Percentiles rank a stretch among this genome's conserved stretches.
These are phyloP conservation scores for Diplosphaera chodatii DNA, from an alignment of 139 green algal species.

Conservation along the genomic window DNA sequence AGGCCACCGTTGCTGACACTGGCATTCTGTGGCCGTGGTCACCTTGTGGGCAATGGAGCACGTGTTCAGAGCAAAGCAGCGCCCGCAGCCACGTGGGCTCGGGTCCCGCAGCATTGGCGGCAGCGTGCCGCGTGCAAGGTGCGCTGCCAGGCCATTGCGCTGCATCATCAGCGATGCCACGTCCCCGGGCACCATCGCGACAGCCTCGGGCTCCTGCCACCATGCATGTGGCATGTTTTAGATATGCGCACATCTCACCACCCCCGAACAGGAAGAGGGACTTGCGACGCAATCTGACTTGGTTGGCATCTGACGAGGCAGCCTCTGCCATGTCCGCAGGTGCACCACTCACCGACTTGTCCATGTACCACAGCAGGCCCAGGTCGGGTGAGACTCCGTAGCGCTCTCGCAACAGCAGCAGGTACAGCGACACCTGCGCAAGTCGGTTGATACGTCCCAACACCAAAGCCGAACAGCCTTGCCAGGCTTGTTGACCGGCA, in stretches of 20 bases:
- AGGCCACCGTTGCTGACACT: too few species aligned
- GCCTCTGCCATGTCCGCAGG: too few species aligned
- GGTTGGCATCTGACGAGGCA: too few species aligned
- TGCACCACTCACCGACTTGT: background rate
- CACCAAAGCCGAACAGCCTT: background rate
- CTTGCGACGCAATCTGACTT: too few species aligned
- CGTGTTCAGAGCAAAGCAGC: constrained; percentile 39
- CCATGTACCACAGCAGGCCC: constrained; percentile 71
- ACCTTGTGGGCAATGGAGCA: constrained; percentile 59
- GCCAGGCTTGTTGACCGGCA: too few species aligned
- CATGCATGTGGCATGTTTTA: too few species aligned
- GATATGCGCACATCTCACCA: too few species aligned
- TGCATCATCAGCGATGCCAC: constrained; percentile 48
- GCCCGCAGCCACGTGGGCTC: constrained; percentile 10
- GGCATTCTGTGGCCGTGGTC: too few species aligned
- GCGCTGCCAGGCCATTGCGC: constrained; percentile 56
- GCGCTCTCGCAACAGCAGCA: constrained; percentile 74
- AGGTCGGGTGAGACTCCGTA: constrained; percentile 43
- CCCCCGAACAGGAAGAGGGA: too few species aligned
- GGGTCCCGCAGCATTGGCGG: constrained; percentile 32
- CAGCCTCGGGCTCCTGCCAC: constrained; percentile 10
- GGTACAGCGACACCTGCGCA: constrained; percentile 77
- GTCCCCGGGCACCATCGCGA: constrained; percentile 28
- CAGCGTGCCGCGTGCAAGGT: constrained; percentile 32
- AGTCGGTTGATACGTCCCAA: background rate